Evolutionary conservation across 2,329 filamentous ascomycete species (phyloP), one percentile per base, ranked within the genome.

Genomic region (Parafenestella ontariensis): DNA sequence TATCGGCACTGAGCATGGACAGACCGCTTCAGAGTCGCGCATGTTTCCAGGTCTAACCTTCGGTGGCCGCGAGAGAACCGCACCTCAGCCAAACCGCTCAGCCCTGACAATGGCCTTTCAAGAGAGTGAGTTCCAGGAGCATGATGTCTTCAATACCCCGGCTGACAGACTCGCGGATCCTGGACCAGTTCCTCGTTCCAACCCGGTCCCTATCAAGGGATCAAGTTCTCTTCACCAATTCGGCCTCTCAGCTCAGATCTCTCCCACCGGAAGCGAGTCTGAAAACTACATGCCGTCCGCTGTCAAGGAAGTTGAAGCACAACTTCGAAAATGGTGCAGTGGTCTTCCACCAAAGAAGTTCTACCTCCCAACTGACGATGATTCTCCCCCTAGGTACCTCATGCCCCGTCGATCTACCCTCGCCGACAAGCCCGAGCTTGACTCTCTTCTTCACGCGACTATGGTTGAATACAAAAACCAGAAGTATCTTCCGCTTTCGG

Each of bases 351-450:
- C 54, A 5, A 54, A 50, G 43, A 39, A 28, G 15, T 51, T 46
- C 15, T 52, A 41, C 29, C 37, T 59, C 10, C 5, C 8, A 11
- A 17, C 44, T 17, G 41, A 49, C 29, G 17, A 17, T 28, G 11
- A 41, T 6, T 20, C 34, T 2, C 18, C 52, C 15, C 37, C 44
- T 24, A 42, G 49, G 15, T 23, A 33, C 21, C 41, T 21, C 2
- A 39, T 52, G 18, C 37, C 45, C 7, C 61, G 59, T 20, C 58
- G 55, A 3, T 58, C 57, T 13, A 65, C 59, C 1, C 39, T 62
- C 5, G 52, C 56, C 0, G 52, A 58, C 40, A 59, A 52, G 44
- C 56, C 54, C 11, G 62, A 67, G 41, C 34, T 67, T 13, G 60
- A 67, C 31, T 28, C 15, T 1, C n/a, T 58, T 11, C 45, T 68